These are phyloP conservation scores for Medicago lupulina DNA, from an alignment of 306 rosid genomes.

Conservation along the genomic window DNA sequence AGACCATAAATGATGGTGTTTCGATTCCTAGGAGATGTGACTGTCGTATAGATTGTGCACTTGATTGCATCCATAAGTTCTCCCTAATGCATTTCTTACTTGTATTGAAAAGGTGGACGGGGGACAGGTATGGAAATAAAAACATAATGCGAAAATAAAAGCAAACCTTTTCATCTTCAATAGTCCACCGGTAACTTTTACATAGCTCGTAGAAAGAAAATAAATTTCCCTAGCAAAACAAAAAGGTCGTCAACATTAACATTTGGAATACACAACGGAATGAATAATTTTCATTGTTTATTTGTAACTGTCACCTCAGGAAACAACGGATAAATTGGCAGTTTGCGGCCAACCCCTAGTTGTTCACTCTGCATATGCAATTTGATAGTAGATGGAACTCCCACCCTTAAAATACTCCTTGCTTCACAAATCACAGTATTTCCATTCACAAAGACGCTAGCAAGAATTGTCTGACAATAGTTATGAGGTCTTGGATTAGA, in stretches of 20 bases:
- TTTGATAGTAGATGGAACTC: constrained; percentile 67
- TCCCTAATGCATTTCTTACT: constrained; percentile 25
- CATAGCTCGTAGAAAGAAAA: constrained; percentile 93
- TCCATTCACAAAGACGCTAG: constrained; percentile 60
- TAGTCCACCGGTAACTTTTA: constrained; percentile 81
- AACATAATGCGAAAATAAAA: constrained; percentile 28
- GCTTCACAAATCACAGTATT: constrained; percentile 70
- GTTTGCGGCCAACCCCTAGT: constrained; percentile 77
- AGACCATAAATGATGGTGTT: constrained; percentile 12
- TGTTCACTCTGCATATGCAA: constrained; percentile 85
- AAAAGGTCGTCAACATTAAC: constrained; percentile 36
- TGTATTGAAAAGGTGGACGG: not conserved
- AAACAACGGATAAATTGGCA: constrained; percentile 85
- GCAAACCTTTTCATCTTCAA: constrained; percentile 85
- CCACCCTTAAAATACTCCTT: constrained; percentile 66
- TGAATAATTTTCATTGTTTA: not conserved
- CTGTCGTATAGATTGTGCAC: not conserved
- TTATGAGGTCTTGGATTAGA: constrained; percentile 42
- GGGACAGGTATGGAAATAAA: constrained; percentile 5
- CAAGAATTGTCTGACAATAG: constrained; percentile 69
- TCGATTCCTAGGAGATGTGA: not conserved
- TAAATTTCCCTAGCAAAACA: constrained; percentile 69
- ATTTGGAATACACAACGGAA: constrained; percentile 39
- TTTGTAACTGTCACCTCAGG: constrained; percentile 64
- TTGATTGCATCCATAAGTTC: not conserved